Conservation (phyloP, 352 stramenopile genomes). For the Pythium biforme region DNA sequence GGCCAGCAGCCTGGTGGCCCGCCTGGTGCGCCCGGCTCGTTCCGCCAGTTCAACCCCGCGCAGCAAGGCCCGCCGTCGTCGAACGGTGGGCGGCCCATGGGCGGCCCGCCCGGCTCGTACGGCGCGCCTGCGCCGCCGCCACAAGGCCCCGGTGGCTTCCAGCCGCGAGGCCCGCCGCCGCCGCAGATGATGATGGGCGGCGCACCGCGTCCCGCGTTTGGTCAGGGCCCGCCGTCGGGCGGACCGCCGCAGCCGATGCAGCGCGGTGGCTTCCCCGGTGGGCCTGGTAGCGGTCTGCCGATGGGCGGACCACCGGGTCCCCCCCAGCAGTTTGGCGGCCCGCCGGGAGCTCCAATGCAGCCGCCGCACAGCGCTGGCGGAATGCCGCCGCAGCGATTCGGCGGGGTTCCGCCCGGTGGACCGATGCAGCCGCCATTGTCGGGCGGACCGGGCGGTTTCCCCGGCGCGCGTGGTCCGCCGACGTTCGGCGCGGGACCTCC, state of each 20-base stretch:
- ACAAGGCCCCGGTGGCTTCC: conserved; percentile 11
- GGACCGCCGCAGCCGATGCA: conserved; percentile 5
- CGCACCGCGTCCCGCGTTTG: conserved; percentile 22
- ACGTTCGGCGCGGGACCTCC: conserved; percentile 19
- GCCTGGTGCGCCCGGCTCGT: conserved; percentile 31
- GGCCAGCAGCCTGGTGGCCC: conserved; percentile 21
- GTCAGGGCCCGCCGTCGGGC: conserved; percentile 18
- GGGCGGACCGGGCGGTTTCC: conserved; percentile 22
- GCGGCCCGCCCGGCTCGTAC: conserved; percentile 2
- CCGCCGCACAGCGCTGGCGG: conserved; percentile 14
- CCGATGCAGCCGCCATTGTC: conserved; percentile 18
- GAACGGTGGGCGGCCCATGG: conserved; percentile 14
- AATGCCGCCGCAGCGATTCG: conserved; percentile 24
- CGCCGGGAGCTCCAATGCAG: conserved; percentile 7
- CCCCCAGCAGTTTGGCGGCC: conserved; percentile 16
- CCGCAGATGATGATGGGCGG: conserved; percentile 13
- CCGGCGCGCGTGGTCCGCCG: conserved; percentile 18
- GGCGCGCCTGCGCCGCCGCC: conserved; percentile 4
- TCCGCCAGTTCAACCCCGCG: conserved; percentile 68
- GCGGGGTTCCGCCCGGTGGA: conserved; percentile 9
- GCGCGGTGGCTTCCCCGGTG: conserved; percentile 12
- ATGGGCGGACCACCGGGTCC: conserved; percentile 1
- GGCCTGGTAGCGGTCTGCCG: conserved; percentile 15
- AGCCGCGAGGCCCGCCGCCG: conserved; percentile 17
- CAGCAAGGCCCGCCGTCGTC: conserved; percentile 25